phyloP scores from a whole-genome alignment of 192 early-diverging fungal genomes.

The Coemansia sp. region DNA sequence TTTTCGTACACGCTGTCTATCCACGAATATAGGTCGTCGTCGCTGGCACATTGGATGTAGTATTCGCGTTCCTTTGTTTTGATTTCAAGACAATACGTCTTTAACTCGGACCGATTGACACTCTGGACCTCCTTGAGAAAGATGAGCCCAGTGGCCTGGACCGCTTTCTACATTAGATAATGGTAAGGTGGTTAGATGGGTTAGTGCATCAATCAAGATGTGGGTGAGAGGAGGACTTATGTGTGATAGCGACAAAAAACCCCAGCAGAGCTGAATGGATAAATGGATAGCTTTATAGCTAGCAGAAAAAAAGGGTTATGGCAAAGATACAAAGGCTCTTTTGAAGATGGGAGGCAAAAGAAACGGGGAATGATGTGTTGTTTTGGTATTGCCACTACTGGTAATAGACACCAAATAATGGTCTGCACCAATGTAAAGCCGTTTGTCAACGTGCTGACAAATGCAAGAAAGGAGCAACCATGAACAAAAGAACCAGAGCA shows the following conservation, averaged over 20 bases:
- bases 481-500: neutral
- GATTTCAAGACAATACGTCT: constrained; percentile 93
- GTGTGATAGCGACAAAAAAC: neutral
- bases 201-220: neutral
- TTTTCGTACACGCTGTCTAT: constrained; percentile 95
- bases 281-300: too few species aligned
- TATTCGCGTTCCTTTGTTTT: constrained; percentile 92
- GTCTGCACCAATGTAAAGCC: neutral
- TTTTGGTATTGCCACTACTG: neutral
- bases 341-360: neutral
- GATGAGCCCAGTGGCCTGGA: constrained; percentile 83
- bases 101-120: constrained; percentile 85
- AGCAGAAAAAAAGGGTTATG: neutral
- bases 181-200: neutral
- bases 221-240: neutral
- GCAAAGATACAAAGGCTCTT: neutral
- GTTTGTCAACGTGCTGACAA: neutral
- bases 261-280: too few species aligned
- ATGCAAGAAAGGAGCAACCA: neutral
- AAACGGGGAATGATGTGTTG: neutral
- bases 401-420: neutral
- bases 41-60: constrained; percentile 88
- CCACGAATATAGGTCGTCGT: constrained; percentile 98
- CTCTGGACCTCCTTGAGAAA: constrained; percentile 90
- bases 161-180: constrained; percentile 30